Percentiles rank a stretch among this genome's conserved stretches.
phyloP scores from a whole-genome alignment of 352 stramenopile species.

The Globisporangium okanoganense region DNA sequence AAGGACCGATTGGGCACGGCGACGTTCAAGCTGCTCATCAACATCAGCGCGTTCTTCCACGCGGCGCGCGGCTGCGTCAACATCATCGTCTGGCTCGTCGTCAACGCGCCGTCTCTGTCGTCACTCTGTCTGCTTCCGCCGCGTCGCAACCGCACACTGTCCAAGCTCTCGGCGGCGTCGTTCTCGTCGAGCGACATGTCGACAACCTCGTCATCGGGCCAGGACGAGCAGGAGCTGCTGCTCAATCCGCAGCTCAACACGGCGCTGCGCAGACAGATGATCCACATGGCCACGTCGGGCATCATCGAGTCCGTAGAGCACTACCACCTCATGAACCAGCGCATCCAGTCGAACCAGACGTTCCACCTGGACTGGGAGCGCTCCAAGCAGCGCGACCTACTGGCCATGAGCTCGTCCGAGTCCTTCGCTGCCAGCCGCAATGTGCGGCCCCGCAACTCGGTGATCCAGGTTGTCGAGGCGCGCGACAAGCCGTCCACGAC shows the following conservation, averaged over 20 bases:
- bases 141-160: background rate
- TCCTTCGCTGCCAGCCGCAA: conserved; percentile 22
- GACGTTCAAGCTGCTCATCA: conserved; percentile 58
- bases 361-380: conserved; percentile 79
- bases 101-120: conserved; percentile 62
- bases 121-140: conserved; percentile 20
- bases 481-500: conserved; percentile 32
- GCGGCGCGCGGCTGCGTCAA: conserved; percentile 74
- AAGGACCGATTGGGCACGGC: conserved; percentile 33
- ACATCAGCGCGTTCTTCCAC: conserved; percentile 77
- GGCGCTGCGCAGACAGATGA: conserved; percentile 81
- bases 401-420: conserved; percentile 39
- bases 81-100: conserved; percentile 84
- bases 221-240: conserved; percentile 27
- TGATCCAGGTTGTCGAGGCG: conserved; percentile 60
- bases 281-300: conserved; percentile 85
- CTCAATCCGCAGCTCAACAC: conserved; percentile 87
- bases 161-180: conserved; percentile 7
- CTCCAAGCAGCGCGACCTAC: conserved; percentile 52
- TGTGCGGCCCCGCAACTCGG: conserved; percentile 48
- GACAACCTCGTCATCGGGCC: conserved; percentile 6
- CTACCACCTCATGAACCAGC: conserved; percentile 62
- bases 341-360: conserved; percentile 74
- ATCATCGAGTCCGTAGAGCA: conserved; percentile 87
- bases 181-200: conserved; percentile 11